phyloP scores from a whole-genome alignment of 257 asterid genomes.

The Mentha longifolia region DNA sequence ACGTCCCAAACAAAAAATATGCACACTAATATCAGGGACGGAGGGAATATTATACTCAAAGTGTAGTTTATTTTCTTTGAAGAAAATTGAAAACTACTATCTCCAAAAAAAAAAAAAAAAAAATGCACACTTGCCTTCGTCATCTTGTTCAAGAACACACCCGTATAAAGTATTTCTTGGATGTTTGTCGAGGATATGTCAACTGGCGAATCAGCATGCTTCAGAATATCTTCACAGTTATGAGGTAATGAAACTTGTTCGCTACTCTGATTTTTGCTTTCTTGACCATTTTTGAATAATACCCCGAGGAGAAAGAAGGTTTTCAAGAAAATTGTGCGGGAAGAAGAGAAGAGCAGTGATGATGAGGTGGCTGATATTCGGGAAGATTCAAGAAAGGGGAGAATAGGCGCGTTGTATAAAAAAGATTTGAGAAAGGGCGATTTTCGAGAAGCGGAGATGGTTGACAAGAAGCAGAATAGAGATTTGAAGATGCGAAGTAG shows the following conservation, averaged over 20 bases:
- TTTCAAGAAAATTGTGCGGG: constrained; percentile 32
- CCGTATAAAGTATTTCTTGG: constrained; percentile 52
- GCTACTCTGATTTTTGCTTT: constrained; percentile 27
- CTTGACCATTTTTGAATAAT: constrained; percentile 21
- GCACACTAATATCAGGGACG: too few species aligned
- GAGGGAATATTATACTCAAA: not conserved
- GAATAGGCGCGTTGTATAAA: constrained; percentile 27
- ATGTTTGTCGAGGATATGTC: constrained; percentile 57
- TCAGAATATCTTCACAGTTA: constrained; percentile 54
- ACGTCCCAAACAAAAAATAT: too few species aligned
- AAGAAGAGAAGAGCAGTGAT: constrained; percentile 35
- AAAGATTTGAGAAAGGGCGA: constrained; percentile 34
- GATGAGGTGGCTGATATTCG: constrained; percentile 31
- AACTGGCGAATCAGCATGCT: constrained; percentile 58
- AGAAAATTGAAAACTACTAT: not conserved
- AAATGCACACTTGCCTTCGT: constrained; percentile 54
- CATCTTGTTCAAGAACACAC: constrained; percentile 68
- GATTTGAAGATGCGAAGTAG: constrained; percentile 1
- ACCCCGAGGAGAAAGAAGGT: constrained; percentile 33
- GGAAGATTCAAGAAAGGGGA: constrained; percentile 38
- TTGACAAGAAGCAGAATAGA: constrained; percentile 28
- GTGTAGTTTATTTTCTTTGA: not conserved
- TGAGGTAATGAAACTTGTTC: constrained; percentile 52
- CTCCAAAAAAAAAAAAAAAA: too few species aligned
- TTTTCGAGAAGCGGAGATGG: constrained; percentile 24